These are phyloP conservation scores for Grigorovia yakushimaensis DNA, from an alignment of 805 yeast genomes.

Conservation along the genomic window DNA sequence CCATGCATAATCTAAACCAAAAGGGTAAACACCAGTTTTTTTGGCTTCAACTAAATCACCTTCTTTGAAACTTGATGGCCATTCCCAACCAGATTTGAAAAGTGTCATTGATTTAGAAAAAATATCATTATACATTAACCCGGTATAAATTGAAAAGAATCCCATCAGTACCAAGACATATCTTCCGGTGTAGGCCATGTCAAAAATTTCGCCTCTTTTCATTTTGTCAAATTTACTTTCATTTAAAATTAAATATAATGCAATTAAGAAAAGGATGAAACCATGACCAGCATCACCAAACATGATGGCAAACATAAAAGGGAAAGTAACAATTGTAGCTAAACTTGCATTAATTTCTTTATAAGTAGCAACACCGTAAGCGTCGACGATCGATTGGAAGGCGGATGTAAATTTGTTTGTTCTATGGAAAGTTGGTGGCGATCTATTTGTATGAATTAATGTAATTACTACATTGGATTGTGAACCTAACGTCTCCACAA, in stretches of 20 bases:
- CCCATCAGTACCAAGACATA: constrained; percentile 92
- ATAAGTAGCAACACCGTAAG: constrained; percentile 88
- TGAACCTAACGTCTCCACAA: constrained; percentile 24
- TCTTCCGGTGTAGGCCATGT: constrained; percentile 92
- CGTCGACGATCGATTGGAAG: constrained; percentile 88
- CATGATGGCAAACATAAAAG: constrained; percentile 98
- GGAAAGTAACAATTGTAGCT: constrained; percentile 91
- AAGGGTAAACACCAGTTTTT: constrained; percentile 57
- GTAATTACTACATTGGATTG: constrained; percentile 47
- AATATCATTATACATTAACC: constrained; percentile 84
- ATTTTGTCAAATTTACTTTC: constrained; percentile 60
- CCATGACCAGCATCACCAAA: constrained; percentile 99
- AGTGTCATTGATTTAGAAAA: constrained; percentile 86
- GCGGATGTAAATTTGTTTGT: constrained; percentile 93
- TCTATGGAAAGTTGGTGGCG: constrained; percentile 91
- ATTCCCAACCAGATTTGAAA: constrained; percentile 85
- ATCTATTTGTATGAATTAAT: constrained; percentile 61
- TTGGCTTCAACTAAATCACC: constrained; percentile 66
- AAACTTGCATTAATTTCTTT: constrained; percentile 94
- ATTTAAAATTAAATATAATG: constrained; percentile 56
- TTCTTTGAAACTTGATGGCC: constrained; percentile 66
- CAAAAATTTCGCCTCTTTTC: constrained; percentile 86
- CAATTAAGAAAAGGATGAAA: constrained; percentile 66
- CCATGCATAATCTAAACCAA: constrained; percentile 94
- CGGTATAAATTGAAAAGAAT: constrained; percentile 88